Evolutionary conservation across 1,139 yeast genomes (phyloP), one percentile per base, ranked within the genome.

Genomic region (Zygotorulaspora mrakii): DNA sequence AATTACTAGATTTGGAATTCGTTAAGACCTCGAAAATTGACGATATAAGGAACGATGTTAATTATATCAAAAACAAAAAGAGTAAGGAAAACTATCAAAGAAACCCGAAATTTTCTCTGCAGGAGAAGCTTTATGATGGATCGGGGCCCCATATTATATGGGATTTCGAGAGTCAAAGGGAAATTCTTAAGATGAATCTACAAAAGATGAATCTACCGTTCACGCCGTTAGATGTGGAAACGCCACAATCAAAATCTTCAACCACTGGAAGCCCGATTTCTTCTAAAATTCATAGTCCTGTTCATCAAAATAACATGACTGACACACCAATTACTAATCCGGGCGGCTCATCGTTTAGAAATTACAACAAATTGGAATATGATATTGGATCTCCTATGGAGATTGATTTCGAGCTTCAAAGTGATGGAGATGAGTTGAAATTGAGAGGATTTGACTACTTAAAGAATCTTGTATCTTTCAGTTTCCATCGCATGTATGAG

Each of bases 1-100:
- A 56, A 9, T 59, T 79, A 33, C 61, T 77, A 38, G 70, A 67
- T 35, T 74, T 72, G 37, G 66, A 63, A 30, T 79, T 76, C 52
- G 63, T 77, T 20, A 67, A 63, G 28, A 43, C 42, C 23, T 26
- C 38, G 12, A 31, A 38, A 8, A 21, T 54, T 10, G 30, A 30
- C 3, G 45, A 53, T 39, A 36, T 62, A 32, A 46, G 48, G 37
- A 45, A 46, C 4, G 64, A 59, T 39, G 47, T 71, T 57, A 67
- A 53, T 43, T 47, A 53, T 43, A 33, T 52, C 23, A 46, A 56
- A 47, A 42, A 50, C 40, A 43, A 56, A 43, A 48, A 55, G 39
- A 23, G 37, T 39, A 17, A 57, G 41, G 48, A 42, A 6, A 49
- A 46, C 20, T 40, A 49, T 17, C 41, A 39, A 5, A 48, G 50